Evolutionary conservation across 2,329 filamentous ascomycete genomes (phyloP).

Genomic region (Cladosporium sphaerospermum): DNA sequence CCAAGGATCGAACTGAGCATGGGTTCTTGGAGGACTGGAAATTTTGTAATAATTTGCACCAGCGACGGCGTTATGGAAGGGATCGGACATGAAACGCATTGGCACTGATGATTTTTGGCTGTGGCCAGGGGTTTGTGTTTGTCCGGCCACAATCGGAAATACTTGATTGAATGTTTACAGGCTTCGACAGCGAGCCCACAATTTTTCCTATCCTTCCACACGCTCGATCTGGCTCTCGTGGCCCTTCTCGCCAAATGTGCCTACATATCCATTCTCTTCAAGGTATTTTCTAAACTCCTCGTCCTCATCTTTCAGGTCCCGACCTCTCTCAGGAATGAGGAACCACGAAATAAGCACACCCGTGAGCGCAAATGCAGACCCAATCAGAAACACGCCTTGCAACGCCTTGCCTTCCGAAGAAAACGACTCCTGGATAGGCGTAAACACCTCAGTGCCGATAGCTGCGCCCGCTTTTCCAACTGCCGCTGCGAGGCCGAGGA

Average conservation of each 20-base stretch:
- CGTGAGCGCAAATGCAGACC: constrained; percentile 43
- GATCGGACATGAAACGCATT: background rate
- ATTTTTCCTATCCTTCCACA: too few species aligned
- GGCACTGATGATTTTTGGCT: too few species aligned
- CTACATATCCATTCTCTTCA: constrained; percentile 34
- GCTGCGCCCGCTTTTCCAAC: constrained; percentile 70
- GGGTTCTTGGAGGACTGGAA: background rate
- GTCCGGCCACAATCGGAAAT: too few species aligned
- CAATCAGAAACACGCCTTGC: constrained; percentile 47
- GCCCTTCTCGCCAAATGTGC: background rate
- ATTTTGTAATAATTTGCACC: background rate
- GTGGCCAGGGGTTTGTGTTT: too few species aligned
- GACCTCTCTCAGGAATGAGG: constrained; percentile 41
- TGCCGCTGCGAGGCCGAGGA: constrained; percentile 63
- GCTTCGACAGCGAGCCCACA: too few species aligned
- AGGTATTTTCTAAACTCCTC: constrained; percentile 41
- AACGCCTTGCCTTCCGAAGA: constrained; percentile 35
- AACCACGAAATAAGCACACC: constrained; percentile 42
- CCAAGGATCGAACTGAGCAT: constrained; percentile 3
- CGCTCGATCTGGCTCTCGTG: background rate
- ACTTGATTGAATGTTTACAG: too few species aligned
- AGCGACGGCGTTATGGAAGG: constrained; percentile 3
- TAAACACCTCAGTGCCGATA: constrained; percentile 70
- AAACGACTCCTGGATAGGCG: constrained; percentile 39
- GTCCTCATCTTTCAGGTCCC: constrained; percentile 41